Evolutionary conservation across 345 rosid species (phyloP).

Genomic region (Dimocarpus longan): DNA sequence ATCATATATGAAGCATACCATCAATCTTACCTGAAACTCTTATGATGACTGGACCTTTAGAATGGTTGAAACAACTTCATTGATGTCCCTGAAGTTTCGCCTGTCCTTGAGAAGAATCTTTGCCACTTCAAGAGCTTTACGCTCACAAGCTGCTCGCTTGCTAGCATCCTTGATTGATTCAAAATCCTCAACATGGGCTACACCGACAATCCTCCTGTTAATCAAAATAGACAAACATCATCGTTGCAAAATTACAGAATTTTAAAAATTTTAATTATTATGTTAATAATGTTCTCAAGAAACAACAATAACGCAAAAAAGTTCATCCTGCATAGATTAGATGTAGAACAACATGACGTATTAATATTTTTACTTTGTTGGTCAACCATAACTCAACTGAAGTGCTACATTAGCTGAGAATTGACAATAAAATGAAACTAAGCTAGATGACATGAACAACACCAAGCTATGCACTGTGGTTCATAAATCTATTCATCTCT

Average conservation of each 20-base stretch:
- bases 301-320: background rate
- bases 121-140: conserved; percentile 65
- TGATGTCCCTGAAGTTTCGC: conserved; percentile 62
- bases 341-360: no score
- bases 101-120: conserved; percentile 77
- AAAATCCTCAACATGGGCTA: conserved; percentile 95
- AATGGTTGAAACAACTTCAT: conserved; percentile 69
- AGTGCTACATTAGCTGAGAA: background rate
- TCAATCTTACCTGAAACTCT: background rate
- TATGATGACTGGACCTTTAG: conserved; percentile 29
- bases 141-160: conserved; percentile 72
- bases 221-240: conserved; percentile 1
- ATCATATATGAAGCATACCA: background rate
- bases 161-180: conserved; percentile 72
- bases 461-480: background rate
- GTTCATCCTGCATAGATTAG: background rate
- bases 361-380: background rate
- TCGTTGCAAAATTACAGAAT: background rate
- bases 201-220: conserved; percentile 91
- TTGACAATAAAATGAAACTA: background rate
- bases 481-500: background rate
- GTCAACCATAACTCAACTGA: background rate
- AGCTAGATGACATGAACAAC: background rate
- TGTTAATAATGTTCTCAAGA: no score
- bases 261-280: background rate